Percentiles rank a stretch among this genome's conserved stretches.
Evolutionary conservation across 2,329 filamentous ascomycete genomes (phyloP).

Genomic region (Tolypocladium ovalisporum): DNA sequence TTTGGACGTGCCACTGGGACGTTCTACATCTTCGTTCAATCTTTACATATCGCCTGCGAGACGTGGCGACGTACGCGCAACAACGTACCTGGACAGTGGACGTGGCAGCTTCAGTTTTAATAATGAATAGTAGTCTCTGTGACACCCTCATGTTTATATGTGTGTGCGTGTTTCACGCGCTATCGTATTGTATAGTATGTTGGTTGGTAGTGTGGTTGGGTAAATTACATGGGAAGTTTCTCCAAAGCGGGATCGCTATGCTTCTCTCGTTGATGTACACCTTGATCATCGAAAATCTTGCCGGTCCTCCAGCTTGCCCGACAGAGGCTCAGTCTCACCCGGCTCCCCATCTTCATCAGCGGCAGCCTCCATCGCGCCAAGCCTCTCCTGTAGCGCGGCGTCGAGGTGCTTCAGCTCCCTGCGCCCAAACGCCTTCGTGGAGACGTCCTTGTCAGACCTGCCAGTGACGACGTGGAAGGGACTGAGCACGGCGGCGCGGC

Average conservation of each 20-base stretch:
- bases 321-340: background rate
- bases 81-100: background rate
- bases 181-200: background rate
- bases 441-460: background rate
- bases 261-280: background rate
- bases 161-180: background rate
- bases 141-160: background rate
- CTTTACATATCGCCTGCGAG: background rate
- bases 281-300: background rate
- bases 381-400: slow-evolving; percentile 1
- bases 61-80: background rate
- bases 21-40: background rate
- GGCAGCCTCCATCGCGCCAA: background rate
- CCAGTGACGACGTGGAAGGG: slow-evolving; percentile 4
- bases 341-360: background rate
- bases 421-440: background rate
- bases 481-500: background rate
- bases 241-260: background rate
- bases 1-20: background rate
- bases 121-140: background rate
- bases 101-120: background rate
- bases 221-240: background rate
- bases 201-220: background rate
- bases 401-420: slow-evolving; percentile 3
- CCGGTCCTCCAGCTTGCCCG: background rate